A percentile compares a stretch with the other conserved stretches of the same genome.
These are phyloP conservation scores for Aphanomyces astaci DNA, from an alignment of 352 stramenopile species.

Conservation along the genomic window DNA sequence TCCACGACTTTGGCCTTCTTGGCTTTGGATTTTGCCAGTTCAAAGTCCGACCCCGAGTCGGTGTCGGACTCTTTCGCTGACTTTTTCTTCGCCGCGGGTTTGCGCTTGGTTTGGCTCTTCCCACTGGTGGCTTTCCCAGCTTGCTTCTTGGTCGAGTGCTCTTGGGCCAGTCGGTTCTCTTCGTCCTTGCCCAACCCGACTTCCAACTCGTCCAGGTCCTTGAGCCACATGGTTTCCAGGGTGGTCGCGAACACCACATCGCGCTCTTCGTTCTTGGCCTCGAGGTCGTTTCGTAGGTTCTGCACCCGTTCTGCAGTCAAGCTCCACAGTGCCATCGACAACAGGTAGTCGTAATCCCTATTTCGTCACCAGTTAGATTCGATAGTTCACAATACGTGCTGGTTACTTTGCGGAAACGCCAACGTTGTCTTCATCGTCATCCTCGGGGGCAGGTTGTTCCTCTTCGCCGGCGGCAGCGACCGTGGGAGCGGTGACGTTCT, in stretches of 20 bases:
- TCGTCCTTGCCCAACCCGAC: constrained; percentile 61
- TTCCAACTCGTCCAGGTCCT: constrained; percentile 89
- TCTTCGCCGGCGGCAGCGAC: constrained; percentile 34
- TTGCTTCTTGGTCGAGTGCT: constrained; percentile 54
- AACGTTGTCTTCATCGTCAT: constrained; percentile 30
- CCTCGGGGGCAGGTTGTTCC: constrained; percentile 46
- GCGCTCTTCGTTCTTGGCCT: constrained; percentile 81
- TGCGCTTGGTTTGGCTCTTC: constrained; percentile 2
- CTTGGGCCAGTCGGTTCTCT: constrained; percentile 45
- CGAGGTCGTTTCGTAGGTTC: constrained; percentile 81
- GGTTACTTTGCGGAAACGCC: constrained; percentile 23
- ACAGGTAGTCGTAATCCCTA: constrained; percentile 91
- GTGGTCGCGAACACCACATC: constrained; percentile 62
- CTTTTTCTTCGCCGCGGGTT: constrained; percentile 13
- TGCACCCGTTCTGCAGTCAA: constrained; percentile 92
- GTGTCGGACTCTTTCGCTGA: constrained; percentile 1
- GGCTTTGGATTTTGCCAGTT: constrained; percentile 32
- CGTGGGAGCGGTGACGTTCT: constrained; percentile 36
- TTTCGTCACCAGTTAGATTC: background rate
- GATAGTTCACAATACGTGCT: background rate
- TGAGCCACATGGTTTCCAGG: constrained; percentile 89
- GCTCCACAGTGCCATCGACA: constrained; percentile 92
- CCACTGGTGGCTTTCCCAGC: background rate
- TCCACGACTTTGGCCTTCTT: constrained; percentile 58
- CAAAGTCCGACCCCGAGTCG: constrained; percentile 24